phyloP scores from a whole-genome alignment of 2,329 filamentous ascomycete genomes.

The Claviceps purpurea region DNA sequence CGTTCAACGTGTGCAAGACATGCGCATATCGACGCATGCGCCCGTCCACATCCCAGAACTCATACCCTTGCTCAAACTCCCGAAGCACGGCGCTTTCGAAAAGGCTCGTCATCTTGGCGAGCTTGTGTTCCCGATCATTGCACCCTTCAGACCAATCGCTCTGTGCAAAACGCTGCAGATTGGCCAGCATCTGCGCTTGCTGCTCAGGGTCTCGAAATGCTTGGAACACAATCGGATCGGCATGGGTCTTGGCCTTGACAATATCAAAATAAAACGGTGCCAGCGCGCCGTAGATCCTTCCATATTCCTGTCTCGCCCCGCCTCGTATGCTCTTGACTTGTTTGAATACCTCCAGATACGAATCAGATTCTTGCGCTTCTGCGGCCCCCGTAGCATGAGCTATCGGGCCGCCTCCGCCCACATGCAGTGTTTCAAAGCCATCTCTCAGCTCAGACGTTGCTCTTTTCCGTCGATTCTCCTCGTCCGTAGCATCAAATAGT shows the following conservation, averaged over 20 bases:
- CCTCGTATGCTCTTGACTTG: slow-evolving; percentile 68
- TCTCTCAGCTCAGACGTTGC: slow-evolving; percentile 30
- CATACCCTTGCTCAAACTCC: slow-evolving; percentile 89
- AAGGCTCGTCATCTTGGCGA: slow-evolving; percentile 61
- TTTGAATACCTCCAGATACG: slow-evolving; percentile 56
- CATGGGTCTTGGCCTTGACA: slow-evolving; percentile 54
- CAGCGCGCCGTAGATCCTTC: slow-evolving; percentile 76
- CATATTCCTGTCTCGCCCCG: slow-evolving; percentile 78
- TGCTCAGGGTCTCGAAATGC: slow-evolving; percentile 79
- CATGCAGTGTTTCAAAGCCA: slow-evolving; percentile 67
- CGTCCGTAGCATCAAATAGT: slow-evolving; percentile 59
- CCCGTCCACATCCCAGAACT: slow-evolving; percentile 76
- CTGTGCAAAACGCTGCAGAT: slow-evolving; percentile 63
- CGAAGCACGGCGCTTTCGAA: slow-evolving; percentile 85
- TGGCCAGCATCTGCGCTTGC: slow-evolving; percentile 79
- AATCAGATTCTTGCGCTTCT: slow-evolving; percentile 44
- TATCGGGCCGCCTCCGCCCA: slow-evolving; percentile 23
- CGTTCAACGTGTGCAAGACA: slow-evolving; percentile 71
- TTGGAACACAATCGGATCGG: slow-evolving; percentile 73
- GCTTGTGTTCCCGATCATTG: slow-evolving; percentile 53
- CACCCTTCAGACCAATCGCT: slow-evolving; percentile 73
- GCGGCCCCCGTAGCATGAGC: slow-evolving; percentile 22
- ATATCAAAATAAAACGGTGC: slow-evolving; percentile 84
- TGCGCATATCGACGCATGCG: slow-evolving; percentile 82
- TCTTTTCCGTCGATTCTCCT: slow-evolving; percentile 45